Base-by-base conservation (phyloP, 2,329 filamentous ascomycete genomes). In the Apiospora saccharicola region DNA sequence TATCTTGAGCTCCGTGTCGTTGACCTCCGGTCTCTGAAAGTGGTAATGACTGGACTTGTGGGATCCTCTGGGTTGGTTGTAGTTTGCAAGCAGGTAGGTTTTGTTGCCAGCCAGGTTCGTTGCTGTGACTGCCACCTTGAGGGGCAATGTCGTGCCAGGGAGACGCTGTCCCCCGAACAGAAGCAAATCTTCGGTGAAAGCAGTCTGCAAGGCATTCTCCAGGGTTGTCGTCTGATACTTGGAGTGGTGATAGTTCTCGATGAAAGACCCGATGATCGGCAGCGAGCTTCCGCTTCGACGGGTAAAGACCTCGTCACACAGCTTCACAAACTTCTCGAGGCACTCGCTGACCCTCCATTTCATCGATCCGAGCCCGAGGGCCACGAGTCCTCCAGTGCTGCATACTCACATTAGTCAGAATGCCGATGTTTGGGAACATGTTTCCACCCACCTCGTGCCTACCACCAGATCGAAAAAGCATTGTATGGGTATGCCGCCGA, bases 381-480 rank as follows among this genome's bases (percentile, higher is more conserved):
- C 83, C 37, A 86, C 79, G 16, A 86, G 77, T 4, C 84, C 86
- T 16, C 86, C 86, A 26, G 83, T 84, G 51, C 83, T 80, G 70
- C 57, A 51, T 14, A 24, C 1, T 14, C 47, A 24, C n/a, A 51
- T 51, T 51, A 51, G 47, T n/a, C 47, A 51, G 30, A n/a, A 14
- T 8, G 3, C 16, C 24, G 5, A 24, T 19, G 26, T 16, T 22
- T 19, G 13, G 19, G 14, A 8, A n/a, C 57, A 8, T 22, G n/a
- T 30, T 46, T 41, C 34, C 19, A 47, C 75, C 26, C 76, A 83
- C 78, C 81, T 82, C 49, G 83, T 85, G 5, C 84, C 85, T 8
- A 86, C 82, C 26, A 88, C 84, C 2, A 87, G 79, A 72, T 88
- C 86, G 72, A 88, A 86, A 76, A 87, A 87, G 4, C 77, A 77